A percentile compares a stretch with the other conserved stretches of the same genome.
Conservation (phyloP, 768 basidiomycete species). For the Solioccasus polychromus region DNA sequence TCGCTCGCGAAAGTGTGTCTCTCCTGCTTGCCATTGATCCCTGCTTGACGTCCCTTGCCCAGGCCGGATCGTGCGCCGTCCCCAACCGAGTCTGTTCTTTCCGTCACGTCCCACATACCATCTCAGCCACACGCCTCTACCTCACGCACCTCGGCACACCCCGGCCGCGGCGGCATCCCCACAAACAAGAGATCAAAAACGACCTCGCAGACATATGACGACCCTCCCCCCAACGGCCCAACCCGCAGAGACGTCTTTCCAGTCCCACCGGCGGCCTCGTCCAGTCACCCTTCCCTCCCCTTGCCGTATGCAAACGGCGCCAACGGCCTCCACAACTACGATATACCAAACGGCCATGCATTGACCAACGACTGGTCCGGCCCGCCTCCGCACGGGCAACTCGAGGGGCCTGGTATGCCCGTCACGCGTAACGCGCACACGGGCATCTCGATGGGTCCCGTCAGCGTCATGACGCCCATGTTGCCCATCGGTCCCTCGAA, state of each 20-base stretch:
- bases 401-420: conserved; percentile 81
- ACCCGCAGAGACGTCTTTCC: conserved; percentile 43
- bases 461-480: conserved; percentile 21
- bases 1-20: conserved; percentile 59
- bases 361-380: conserved; percentile 47
- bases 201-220: conserved; percentile 38
- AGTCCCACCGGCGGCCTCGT: conserved; percentile 48
- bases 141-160: conserved; percentile 29
- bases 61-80: conserved; percentile 67
- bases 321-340: conserved; percentile 41
- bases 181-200: conserved; percentile 45
- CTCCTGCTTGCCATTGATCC: background rate
- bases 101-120: conserved; percentile 64
- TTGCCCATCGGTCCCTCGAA: conserved; percentile 26
- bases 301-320: conserved; percentile 36
- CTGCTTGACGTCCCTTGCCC: conserved; percentile 5
- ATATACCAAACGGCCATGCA: conserved; percentile 34
- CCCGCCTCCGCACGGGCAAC: conserved; percentile 47
- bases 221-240: conserved; percentile 40
- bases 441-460: conserved; percentile 24
- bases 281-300: conserved; percentile 55
- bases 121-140: conserved; percentile 26
- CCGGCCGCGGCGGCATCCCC: conserved; percentile 30
- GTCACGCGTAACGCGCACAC: conserved; percentile 44
- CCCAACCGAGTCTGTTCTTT: conserved; percentile 71